Conservation (phyloP, 805 yeast species). For the Kluyveromyces starmeri region DNA sequence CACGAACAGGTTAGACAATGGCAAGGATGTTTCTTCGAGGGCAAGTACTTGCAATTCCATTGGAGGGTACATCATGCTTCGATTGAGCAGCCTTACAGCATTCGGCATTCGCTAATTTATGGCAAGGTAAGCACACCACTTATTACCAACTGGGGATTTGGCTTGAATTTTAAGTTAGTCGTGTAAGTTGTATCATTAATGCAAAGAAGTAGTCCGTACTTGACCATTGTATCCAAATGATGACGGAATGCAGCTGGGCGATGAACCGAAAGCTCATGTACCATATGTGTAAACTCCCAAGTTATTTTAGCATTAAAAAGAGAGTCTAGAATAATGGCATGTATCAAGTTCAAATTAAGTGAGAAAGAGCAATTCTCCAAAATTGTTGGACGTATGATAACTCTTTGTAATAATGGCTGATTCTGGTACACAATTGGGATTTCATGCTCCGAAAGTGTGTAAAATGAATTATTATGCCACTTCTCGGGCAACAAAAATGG, state of each 20-base stretch:
- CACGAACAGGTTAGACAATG: too few species aligned
- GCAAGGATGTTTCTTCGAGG: too few species aligned
- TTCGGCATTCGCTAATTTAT: too few species aligned
- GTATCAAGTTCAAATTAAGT: background rate
- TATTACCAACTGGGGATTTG: background rate
- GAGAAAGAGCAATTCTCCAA: background rate
- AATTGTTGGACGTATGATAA: background rate
- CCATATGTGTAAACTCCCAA: background rate
- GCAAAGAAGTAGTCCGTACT: background rate
- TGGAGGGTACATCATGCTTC: too few species aligned
- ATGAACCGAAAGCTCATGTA: background rate
- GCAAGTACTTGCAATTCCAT: too few species aligned
- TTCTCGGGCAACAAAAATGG: background rate
- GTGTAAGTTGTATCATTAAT: background rate
- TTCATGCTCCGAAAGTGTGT: background rate
- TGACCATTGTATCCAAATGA: background rate
- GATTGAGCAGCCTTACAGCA: too few species aligned
- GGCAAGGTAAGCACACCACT: background rate
- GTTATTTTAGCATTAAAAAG: slow-evolving; percentile 1
- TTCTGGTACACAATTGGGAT: background rate
- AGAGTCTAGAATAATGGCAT: slow-evolving; percentile 2
- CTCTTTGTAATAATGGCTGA: slow-evolving; percentile 4
- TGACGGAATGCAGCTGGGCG: background rate
- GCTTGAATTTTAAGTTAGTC: background rate
- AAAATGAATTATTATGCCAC: background rate